Base-by-base conservation (phyloP, 192 early-diverging fungal genomes). In the Phycomyces blakesleeanus region DNA sequence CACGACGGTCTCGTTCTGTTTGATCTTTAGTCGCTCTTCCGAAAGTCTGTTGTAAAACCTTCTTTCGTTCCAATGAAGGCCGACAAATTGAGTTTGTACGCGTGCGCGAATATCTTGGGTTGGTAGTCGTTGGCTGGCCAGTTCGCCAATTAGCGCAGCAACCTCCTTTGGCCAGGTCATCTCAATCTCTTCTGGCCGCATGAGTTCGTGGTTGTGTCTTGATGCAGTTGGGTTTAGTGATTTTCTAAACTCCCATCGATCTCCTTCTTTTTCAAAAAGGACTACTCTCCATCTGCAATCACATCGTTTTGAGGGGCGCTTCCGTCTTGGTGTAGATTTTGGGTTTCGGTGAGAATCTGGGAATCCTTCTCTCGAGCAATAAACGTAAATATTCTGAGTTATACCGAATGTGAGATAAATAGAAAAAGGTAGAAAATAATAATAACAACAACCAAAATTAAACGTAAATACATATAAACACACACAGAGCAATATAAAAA, bases 241-340 rank as follows among this genome's bases (percentile, higher is more conserved):
- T 71, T 84, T 82, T 26, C 80, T 65, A 55, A 84, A 84, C 54
- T 80, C 75, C 83, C 83, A 84, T 12, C 34, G 51, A 39, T 66
- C 58, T 44, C 76, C 69, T 18, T 76, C 74, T 66, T 81, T 81
- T 67, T 82, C 75, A 65, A 76, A 82, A 16, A 84, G 57, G 3
- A 81, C 79, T 18, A 84, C 76, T 37, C 83, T 72, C 83, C 83
- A 84, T 58, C 79, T 76, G 63, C 83, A 84, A 59, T 82, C 83
- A 55, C 83, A 84, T 38, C 80, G 75, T 69, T 77, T 74, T 5
- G 80, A 82, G 1, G 78, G 59, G 58, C 83, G 72, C 56, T 82
- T 82, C 20, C 83, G 67, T 64, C 82, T 76, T 40, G 71, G 71
- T 22, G 73, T 77, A 18, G 73, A 61, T 72, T 80, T 82, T 44